These are phyloP conservation scores for Dothiorella sarmentorum DNA, from an alignment of 2,329 filamentous ascomycete species.

Conservation along the genomic window DNA sequence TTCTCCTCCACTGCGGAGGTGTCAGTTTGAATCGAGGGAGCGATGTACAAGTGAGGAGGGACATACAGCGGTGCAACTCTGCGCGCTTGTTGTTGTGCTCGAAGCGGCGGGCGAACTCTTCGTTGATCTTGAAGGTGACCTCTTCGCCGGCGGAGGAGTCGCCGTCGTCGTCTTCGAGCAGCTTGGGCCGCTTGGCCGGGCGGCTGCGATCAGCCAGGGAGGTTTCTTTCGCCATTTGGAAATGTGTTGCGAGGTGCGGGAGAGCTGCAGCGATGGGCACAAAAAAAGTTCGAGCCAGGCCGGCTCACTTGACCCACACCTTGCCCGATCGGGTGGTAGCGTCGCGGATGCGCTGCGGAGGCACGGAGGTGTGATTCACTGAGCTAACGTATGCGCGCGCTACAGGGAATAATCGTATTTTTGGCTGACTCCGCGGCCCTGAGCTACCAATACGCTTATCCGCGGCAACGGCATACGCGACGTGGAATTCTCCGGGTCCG, in stretches of 20 bases:
- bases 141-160: slow-evolving; percentile 27
- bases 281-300: slow-evolving; percentile 14
- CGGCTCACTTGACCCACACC: not conserved
- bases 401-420: not conserved
- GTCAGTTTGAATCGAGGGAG: slow-evolving; percentile 24
- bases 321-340: slow-evolving; percentile 4
- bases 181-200: slow-evolving; percentile 34
- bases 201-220: slow-evolving; percentile 20
- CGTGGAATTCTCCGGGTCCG: not conserved
- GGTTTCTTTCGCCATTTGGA: not conserved
- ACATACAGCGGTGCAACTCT: slow-evolving; percentile 68
- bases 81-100: slow-evolving; percentile 98
- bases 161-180: slow-evolving; percentile 35
- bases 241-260: not conserved
- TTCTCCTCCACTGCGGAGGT: slow-evolving; percentile 75
- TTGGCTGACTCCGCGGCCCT: not conserved
- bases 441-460: not conserved
- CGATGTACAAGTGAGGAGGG: not conserved
- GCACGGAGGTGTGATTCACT: not conserved
- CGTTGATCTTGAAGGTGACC: slow-evolving; percentile 70
- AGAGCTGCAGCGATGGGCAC: slow-evolving; percentile 4
- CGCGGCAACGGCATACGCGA: not conserved
- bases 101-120: slow-evolving; percentile 83
- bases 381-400: not conserved
- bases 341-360: not conserved